Evolutionary conservation across 768 basidiomycete species (phyloP).

Genomic region (Rubroboletus satanas): DNA sequence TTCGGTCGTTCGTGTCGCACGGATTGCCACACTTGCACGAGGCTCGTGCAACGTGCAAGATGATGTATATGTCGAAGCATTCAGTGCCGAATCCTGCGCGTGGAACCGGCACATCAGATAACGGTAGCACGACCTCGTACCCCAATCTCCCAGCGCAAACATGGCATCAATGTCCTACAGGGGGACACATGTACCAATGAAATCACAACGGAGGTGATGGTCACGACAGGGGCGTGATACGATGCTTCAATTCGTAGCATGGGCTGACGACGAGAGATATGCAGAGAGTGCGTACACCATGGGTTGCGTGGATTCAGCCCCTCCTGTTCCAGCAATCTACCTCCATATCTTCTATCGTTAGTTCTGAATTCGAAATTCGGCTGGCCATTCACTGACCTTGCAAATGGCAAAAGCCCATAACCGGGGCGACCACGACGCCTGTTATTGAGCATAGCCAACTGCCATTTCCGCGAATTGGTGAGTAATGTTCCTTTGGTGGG

Average conservation of each 20-base stretch:
- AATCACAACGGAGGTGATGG: neutral
- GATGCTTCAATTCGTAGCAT: neutral
- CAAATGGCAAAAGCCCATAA: neutral
- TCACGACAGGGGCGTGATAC: neutral
- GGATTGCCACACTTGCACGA: conserved; percentile 1
- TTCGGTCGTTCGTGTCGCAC: neutral
- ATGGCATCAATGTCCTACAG: neutral
- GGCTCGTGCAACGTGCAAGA: conserved; percentile 4
- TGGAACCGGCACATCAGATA: neutral
- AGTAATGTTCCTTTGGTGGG: neutral
- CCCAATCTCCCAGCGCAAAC: neutral
- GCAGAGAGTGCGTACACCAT: neutral
- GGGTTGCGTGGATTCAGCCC: neutral
- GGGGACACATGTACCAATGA: neutral
- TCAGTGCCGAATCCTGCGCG: neutral
- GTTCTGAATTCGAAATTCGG: conserved; percentile 9
- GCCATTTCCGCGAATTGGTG: conserved; percentile 13
- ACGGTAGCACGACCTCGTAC: neutral
- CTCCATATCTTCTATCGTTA: neutral
- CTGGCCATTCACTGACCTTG: conserved; percentile 1
- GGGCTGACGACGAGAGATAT: neutral
- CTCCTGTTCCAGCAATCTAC: neutral
- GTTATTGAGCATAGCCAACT: conserved; percentile 17
- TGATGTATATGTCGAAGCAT: neutral
- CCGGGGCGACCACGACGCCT: neutral